These are phyloP conservation scores for Diatrype stigma DNA, from an alignment of 2,329 filamentous ascomycete species.

Conservation along the genomic window DNA sequence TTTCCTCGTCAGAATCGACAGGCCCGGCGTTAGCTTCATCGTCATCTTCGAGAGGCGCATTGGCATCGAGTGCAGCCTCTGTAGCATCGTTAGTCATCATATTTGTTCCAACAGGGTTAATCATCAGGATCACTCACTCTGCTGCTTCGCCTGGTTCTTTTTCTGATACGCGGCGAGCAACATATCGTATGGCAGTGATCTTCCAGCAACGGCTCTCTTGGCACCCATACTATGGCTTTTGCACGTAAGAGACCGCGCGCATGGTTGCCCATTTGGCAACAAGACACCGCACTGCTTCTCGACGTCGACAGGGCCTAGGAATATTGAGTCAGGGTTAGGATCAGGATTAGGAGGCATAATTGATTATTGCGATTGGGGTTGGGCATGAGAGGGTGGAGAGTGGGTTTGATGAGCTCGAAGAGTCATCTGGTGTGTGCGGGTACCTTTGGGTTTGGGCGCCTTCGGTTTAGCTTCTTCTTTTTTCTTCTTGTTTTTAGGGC, in stretches of 20 bases:
- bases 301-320: slow-evolving; percentile 76
- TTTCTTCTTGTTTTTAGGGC: slow-evolving; percentile 86
- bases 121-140: slow-evolving; percentile 59
- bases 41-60: slow-evolving; percentile 83
- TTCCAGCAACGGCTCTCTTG: slow-evolving; percentile 81
- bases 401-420: background rate
- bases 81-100: slow-evolving; percentile 22
- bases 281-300: slow-evolving; percentile 90
- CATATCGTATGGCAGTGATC: slow-evolving; percentile 90
- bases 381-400: background rate
- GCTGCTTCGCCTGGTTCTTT: slow-evolving; percentile 97
- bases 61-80: slow-evolving; percentile 94
- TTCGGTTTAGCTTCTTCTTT: slow-evolving; percentile 88
- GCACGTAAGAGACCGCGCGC: slow-evolving; percentile 84
- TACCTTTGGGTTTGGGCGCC: slow-evolving; percentile 76
- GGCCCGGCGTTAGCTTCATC: slow-evolving; percentile 74
- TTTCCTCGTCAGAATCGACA: slow-evolving; percentile 93
- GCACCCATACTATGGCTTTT: slow-evolving; percentile 95
- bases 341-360: too few relatives aligned
- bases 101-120: background rate
- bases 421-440: background rate
- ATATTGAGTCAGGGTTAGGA: slow-evolving; percentile 4
- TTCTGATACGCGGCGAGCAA: slow-evolving; percentile 84
- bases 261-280: slow-evolving; percentile 79
- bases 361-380: background rate